Percentiles rank a stretch among this genome's conserved stretches.
Evolutionary conservation across 768 basidiomycete genomes (phyloP).

Genomic region (Leccinum longicurvipes): DNA sequence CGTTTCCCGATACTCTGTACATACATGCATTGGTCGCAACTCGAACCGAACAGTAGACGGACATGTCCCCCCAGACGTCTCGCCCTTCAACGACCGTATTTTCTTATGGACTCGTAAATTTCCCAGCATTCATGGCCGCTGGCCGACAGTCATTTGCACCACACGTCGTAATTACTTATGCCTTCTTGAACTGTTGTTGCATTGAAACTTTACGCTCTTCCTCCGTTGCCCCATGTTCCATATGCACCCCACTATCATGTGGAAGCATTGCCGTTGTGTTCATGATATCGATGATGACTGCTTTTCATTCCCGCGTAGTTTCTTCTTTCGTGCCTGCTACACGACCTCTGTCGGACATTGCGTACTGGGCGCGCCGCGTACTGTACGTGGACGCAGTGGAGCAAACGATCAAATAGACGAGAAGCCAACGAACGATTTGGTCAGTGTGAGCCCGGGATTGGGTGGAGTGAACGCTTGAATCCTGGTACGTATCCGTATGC

Average conservation of each 20-base stretch:
- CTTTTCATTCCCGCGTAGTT: constrained; percentile 20
- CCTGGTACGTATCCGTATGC: neutral
- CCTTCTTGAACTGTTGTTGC: constrained; percentile 10
- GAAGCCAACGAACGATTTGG: neutral
- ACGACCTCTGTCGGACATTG: neutral
- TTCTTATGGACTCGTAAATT: constrained; percentile 12
- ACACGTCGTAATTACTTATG: constrained; percentile 3
- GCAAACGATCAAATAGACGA: neutral
- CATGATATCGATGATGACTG: neutral
- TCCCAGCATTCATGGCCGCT: constrained; percentile 7
- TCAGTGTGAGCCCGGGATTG: neutral
- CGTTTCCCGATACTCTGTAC: neutral
- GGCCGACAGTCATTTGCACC: neutral
- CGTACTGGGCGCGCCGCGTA: neutral
- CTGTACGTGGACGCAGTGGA: neutral
- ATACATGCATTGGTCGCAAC: neutral
- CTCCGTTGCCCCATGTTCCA: neutral
- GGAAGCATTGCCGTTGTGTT: neutral
- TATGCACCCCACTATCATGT: constrained; percentile 1
- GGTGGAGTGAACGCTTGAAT: neutral
- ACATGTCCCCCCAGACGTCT: constrained; percentile 4
- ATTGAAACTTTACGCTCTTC: constrained; percentile 2
- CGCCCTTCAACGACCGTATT: neutral
- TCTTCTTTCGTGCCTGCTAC: neutral
- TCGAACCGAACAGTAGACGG: constrained; percentile 5